These are phyloP conservation scores for Thelephora aurantiotincta DNA, from an alignment of 768 basidiomycete genomes.

Conservation along the genomic window DNA sequence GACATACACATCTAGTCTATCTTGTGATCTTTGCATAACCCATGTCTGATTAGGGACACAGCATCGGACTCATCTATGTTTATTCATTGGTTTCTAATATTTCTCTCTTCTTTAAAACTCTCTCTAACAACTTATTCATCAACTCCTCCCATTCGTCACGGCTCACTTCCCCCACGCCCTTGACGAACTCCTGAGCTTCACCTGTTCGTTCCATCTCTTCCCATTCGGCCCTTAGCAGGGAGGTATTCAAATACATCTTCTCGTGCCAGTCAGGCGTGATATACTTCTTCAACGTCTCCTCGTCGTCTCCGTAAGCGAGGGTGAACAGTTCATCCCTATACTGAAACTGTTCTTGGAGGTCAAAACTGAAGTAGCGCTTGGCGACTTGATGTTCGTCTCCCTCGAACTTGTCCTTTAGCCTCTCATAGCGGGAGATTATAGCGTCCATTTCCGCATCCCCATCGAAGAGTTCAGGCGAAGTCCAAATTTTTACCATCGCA, in stretches of 20 bases:
- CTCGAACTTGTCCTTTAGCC: slow-evolving; percentile 16
- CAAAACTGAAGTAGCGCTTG: slow-evolving; percentile 42
- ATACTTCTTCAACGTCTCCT: slow-evolving; percentile 8
- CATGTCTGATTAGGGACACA: not conserved
- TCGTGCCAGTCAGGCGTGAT: slow-evolving; percentile 42
- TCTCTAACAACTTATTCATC: slow-evolving; percentile 21
- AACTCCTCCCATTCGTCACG: slow-evolving; percentile 47
- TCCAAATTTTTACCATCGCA: slow-evolving; percentile 42
- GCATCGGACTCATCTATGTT: not conserved
- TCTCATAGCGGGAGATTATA: slow-evolving; percentile 34
- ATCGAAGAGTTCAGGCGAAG: slow-evolving; percentile 35
- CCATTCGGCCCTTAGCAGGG: slow-evolving; percentile 41
- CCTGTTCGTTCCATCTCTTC: slow-evolving; percentile 37
- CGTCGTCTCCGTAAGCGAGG: slow-evolving; percentile 24
- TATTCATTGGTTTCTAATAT: slow-evolving; percentile 1
- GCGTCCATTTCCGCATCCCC: slow-evolving; percentile 28
- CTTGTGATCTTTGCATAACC: no score
- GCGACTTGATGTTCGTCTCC: slow-evolving; percentile 25
- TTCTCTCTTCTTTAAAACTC: slow-evolving; percentile 13
- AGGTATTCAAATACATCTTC: slow-evolving; percentile 36
- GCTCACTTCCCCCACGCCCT: slow-evolving; percentile 47
- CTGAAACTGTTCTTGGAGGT: slow-evolving; percentile 41
- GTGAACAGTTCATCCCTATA: slow-evolving; percentile 49
- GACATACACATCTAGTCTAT: no score
- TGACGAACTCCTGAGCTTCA: slow-evolving; percentile 44